These are phyloP conservation scores for Globisporangium iwayamae DNA, from an alignment of 352 stramenopile species.

Conservation along the genomic window DNA sequence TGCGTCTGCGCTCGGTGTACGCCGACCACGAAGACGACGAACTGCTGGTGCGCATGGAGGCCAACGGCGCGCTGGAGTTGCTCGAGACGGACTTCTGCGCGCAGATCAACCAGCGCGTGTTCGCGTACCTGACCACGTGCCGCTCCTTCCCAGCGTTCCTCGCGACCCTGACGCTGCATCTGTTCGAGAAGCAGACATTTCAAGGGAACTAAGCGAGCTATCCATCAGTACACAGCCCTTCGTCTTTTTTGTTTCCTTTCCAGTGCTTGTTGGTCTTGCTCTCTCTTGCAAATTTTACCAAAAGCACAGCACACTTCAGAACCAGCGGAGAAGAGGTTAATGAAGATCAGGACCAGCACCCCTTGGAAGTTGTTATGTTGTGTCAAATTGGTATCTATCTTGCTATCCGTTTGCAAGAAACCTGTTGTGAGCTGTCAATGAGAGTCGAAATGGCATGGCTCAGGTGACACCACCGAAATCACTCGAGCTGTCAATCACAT, in stretches of 20 bases:
- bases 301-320: no score
- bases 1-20: constrained; percentile 80
- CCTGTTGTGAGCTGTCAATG: no score
- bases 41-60: constrained; percentile 82
- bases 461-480: no score
- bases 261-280: neutral
- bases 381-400: neutral
- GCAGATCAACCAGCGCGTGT: constrained; percentile 59
- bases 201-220: constrained; percentile 45
- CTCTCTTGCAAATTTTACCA: no score
- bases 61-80: constrained; percentile 69
- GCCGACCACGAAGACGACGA: constrained; percentile 83
- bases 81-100: constrained; percentile 78
- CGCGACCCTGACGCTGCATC: constrained; percentile 79
- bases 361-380: neutral
- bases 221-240: neutral
- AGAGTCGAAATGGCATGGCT: no score
- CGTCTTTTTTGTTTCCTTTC: constrained; percentile 6
- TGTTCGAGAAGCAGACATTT: constrained; percentile 91
- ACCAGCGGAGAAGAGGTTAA: no score
- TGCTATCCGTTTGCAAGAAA: no score
- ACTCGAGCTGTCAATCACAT: no score
- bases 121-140: constrained; percentile 73
- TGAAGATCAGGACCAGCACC: no score
- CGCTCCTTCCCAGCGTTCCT: constrained; percentile 89